Evolutionary conservation across 768 basidiomycete species (phyloP).

Genomic region (Pholiota microspora): DNA sequence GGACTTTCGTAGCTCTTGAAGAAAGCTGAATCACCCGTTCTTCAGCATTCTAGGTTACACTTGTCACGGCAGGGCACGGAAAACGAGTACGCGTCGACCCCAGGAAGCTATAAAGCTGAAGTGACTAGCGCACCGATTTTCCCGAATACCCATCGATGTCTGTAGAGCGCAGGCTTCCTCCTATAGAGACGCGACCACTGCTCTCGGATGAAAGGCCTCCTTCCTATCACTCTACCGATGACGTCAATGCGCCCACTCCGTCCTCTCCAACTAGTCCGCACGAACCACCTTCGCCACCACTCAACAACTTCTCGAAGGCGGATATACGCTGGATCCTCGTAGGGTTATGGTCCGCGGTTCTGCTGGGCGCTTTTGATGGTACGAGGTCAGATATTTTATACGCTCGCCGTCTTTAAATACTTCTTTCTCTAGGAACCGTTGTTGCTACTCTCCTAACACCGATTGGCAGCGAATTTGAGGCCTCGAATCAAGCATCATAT

Average conservation of each 20-base stretch:
- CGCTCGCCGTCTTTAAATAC: conserved; percentile 11
- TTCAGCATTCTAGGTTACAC: conserved; percentile 25
- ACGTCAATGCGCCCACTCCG: conserved; percentile 29
- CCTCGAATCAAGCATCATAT: conserved; percentile 79
- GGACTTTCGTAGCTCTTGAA: conserved; percentile 13
- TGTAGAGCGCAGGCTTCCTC: conserved; percentile 41
- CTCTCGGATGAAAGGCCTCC: conserved; percentile 43
- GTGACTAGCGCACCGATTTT: conserved; percentile 18
- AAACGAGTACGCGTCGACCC: conserved; percentile 20
- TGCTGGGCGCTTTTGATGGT: conserved; percentile 87
- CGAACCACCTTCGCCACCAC: conserved; percentile 17
- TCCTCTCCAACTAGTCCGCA: conserved; percentile 24
- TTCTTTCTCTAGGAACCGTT: conserved; percentile 59
- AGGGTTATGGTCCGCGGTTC: conserved; percentile 80
- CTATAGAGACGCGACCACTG: conserved; percentile 56
- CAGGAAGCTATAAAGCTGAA: conserved; percentile 24
- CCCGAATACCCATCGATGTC: conserved; percentile 39
- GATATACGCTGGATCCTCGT: conserved; percentile 71
- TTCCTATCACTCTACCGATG: conserved; percentile 46
- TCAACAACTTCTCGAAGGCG: conserved; percentile 46
- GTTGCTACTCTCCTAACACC: conserved; percentile 84
- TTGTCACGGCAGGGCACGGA: conserved; percentile 35
- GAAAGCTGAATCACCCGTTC: conserved; percentile 14
- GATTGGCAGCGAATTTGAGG: conserved; percentile 83
- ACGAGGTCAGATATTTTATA: conserved; percentile 18